These are phyloP conservation scores for Xylariaceae sp. DNA, from an alignment of 2,329 filamentous ascomycete species.

Conservation along the genomic window DNA sequence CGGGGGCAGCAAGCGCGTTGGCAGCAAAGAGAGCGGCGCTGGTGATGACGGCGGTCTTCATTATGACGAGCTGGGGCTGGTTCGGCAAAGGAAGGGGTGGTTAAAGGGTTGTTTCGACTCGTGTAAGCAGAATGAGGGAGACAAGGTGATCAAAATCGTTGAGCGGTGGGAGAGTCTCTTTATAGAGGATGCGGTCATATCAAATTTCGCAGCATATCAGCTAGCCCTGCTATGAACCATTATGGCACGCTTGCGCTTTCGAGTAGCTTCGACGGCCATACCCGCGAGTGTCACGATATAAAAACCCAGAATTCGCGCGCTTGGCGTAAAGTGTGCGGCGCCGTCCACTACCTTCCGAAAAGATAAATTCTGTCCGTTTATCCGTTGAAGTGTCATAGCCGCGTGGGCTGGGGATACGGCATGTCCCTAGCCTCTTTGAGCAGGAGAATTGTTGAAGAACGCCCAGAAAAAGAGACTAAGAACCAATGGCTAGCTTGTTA, in stretches of 20 bases:
- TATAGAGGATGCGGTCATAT: constrained; percentile 22
- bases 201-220: background rate
- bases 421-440: constrained; percentile 21
- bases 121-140: constrained; percentile 10
- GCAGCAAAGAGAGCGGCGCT: constrained; percentile 48
- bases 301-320: too few relatives aligned
- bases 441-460: constrained; percentile 4
- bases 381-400: constrained; percentile 4
- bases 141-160: constrained; percentile 13
- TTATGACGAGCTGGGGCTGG: constrained; percentile 41
- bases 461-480: background rate
- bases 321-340: background rate
- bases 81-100: constrained; percentile 7
- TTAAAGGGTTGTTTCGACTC: constrained; percentile 10
- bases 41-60: constrained; percentile 54
- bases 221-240: background rate
- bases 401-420: constrained; percentile 1
- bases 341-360: constrained; percentile 25
- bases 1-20: constrained; percentile 52
- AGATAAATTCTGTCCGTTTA: constrained; percentile 10
- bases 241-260: background rate
- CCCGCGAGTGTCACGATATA: too few relatives aligned
- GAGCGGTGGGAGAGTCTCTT: constrained; percentile 7
- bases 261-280: too few relatives aligned
- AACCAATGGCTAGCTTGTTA: background rate